phyloP scores from a whole-genome alignment of 1,284 basidiomycete species.

The Trametes hirsuta region DNA sequence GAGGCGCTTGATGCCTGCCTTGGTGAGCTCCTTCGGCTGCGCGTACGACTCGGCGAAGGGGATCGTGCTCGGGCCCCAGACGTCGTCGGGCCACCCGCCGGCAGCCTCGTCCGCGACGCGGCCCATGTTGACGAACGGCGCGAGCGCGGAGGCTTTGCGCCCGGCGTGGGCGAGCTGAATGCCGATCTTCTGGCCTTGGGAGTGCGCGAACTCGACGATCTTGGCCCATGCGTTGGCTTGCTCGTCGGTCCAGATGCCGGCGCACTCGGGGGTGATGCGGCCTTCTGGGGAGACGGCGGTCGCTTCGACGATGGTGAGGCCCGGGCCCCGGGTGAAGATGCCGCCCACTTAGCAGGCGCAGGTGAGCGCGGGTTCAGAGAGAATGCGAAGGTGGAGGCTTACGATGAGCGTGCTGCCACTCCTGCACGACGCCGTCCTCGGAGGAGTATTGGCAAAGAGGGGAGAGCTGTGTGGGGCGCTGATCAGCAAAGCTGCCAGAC shows the following conservation, averaged over 20 bases:
- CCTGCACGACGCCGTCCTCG: conserved; percentile 64
- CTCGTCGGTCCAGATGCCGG: conserved; percentile 74
- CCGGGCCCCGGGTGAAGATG: conserved; percentile 58
- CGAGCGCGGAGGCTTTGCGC: conserved; percentile 67
- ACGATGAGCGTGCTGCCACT: conserved; percentile 81
- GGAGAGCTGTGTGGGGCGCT: conserved; percentile 39
- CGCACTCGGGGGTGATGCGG: conserved; percentile 71
- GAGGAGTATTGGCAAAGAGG: conserved; percentile 78
- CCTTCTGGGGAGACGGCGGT: conserved; percentile 79
- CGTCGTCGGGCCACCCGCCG: conserved; percentile 68
- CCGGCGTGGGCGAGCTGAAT: conserved; percentile 82
- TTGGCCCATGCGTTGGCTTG: conserved; percentile 67
- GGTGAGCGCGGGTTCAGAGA: neutral
- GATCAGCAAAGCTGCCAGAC: neutral
- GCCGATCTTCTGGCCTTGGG: conserved; percentile 65
- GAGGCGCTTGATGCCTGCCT: conserved; percentile 58
- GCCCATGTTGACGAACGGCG: conserved; percentile 57
- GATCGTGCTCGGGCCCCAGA: conserved; percentile 52
- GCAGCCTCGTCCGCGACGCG: conserved; percentile 41
- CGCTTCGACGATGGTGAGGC: conserved; percentile 67
- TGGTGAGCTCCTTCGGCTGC: conserved; percentile 57
- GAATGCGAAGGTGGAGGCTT: conserved; percentile 24
- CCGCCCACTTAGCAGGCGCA: conserved; percentile 34
- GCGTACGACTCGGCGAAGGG: conserved; percentile 54
- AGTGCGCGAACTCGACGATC: conserved; percentile 72